A percentile compares a stretch with the other conserved stretches of the same genome.
Conservation (phyloP, 2,329 filamentous ascomycete genomes). For the Pseudocercospora fuligena region DNA sequence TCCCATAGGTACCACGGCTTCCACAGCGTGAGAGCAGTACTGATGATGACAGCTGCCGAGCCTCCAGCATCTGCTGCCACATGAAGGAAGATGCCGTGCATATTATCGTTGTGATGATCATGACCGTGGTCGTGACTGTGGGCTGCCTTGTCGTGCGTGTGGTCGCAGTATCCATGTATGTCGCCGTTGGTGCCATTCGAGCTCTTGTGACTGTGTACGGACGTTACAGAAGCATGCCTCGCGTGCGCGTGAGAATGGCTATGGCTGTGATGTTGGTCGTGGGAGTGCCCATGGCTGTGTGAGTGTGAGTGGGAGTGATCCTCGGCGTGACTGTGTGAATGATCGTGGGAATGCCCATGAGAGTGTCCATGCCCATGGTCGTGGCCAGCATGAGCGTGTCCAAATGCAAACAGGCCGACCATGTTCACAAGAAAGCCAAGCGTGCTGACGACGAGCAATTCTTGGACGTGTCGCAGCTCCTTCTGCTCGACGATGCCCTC, state of each 20-base stretch:
- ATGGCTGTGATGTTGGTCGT: conserved; percentile 35
- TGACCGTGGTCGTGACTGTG: conserved; percentile 27
- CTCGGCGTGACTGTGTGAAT: conserved; percentile 37
- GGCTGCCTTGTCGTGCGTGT: conserved; percentile 17
- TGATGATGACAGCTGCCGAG: conserved; percentile 91
- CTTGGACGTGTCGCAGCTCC: conserved; percentile 80
- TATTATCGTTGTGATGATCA: conserved; percentile 82
- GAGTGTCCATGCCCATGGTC: conserved; percentile 45
- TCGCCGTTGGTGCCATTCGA: conserved; percentile 22
- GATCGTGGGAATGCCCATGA: conserved; percentile 42
- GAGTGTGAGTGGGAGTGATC: conserved; percentile 32
- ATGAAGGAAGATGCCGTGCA: conserved; percentile 96
- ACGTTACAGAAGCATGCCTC: conserved; percentile 14
- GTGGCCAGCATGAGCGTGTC: conserved; percentile 57
- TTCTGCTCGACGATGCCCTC: conserved; percentile 84
- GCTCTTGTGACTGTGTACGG: conserved; percentile 21
- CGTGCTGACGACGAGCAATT: conserved; percentile 86
- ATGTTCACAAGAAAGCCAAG: conserved; percentile 88
- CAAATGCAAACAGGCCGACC: conserved; percentile 86
- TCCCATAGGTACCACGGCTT: conserved; percentile 94
- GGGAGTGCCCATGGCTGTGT: conserved; percentile 42
- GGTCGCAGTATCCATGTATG: conserved; percentile 22
- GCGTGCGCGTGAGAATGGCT: conserved; percentile 65
- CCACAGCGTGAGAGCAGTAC: conserved; percentile 83
- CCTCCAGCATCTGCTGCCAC: conserved; percentile 93